Conservation (phyloP, 1,284 basidiomycete species). For the Ceratobasidium sp. region DNA sequence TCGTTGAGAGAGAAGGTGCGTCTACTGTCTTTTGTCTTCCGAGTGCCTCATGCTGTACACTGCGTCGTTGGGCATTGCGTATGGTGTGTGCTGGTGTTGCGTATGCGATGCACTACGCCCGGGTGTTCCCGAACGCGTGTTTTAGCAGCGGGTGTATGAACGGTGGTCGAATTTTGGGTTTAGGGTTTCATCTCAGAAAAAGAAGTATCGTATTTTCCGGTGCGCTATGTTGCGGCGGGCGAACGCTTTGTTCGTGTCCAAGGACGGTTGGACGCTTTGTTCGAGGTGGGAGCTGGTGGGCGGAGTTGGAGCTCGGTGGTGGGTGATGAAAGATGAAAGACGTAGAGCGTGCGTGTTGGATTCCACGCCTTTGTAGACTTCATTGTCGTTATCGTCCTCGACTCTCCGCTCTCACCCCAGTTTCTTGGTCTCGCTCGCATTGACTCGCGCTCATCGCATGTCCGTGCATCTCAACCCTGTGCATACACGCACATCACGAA, state of each 20-base stretch:
- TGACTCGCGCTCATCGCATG: too few relatives aligned
- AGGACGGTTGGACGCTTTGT: background rate
- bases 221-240: background rate
- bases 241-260: background rate
- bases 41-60: too few relatives aligned
- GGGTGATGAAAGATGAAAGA: too few relatives aligned
- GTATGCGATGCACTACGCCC: background rate
- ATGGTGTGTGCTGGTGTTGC: too few relatives aligned
- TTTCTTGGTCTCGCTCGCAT: background rate
- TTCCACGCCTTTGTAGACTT: background rate
- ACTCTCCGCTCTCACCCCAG: constrained; percentile 19
- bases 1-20: too few relatives aligned
- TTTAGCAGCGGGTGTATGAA: background rate
- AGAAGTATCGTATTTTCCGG: too few relatives aligned
- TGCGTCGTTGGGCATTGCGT: too few relatives aligned
- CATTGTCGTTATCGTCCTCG: background rate
- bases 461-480: too few relatives aligned
- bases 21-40: too few relatives aligned
- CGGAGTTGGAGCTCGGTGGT: background rate
- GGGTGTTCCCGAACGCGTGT: constrained; percentile 26
- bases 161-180: constrained; percentile 35
- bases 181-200: constrained; percentile 30
- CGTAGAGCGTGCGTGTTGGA: background rate
- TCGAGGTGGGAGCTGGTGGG: background rate
- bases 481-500: too few relatives aligned